These are phyloP conservation scores for Coemansia sp. DNA, from an alignment of 192 early-diverging fungal genomes.

Conservation along the genomic window DNA sequence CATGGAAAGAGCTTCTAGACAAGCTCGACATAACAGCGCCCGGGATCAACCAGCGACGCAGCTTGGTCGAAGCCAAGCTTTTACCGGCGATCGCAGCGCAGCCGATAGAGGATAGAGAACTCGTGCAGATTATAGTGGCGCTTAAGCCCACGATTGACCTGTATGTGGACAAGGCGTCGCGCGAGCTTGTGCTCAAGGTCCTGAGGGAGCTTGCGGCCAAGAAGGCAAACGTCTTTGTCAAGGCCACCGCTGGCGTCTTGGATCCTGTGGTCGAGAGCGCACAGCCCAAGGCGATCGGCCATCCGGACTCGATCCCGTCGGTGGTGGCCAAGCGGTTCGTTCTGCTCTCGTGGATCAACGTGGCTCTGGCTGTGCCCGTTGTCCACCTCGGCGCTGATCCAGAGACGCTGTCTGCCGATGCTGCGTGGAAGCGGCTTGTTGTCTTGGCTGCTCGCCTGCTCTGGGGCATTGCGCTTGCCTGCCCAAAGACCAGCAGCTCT, in stretches of 20 bases:
- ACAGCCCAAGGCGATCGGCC: conserved; percentile 30
- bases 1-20: conserved; percentile 60
- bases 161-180: conserved; percentile 67
- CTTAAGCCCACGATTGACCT: conserved; percentile 61
- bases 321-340: conserved; percentile 60
- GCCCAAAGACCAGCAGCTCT: background rate
- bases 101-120: conserved; percentile 37
- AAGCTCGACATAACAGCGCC: conserved; percentile 52
- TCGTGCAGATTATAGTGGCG: conserved; percentile 49
- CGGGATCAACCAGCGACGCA: conserved; percentile 53
- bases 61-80: conserved; percentile 52
- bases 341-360: conserved; percentile 63
- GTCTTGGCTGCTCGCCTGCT: conserved; percentile 53
- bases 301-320: conserved; percentile 43
- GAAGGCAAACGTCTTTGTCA: conserved; percentile 58
- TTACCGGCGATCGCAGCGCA: conserved; percentile 25
- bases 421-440: conserved; percentile 55
- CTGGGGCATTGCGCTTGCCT: conserved; percentile 59
- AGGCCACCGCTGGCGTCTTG: conserved; percentile 50
- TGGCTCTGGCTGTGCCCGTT: conserved; percentile 41
- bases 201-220: conserved; percentile 57
- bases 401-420: conserved; percentile 51
- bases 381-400: conserved; percentile 52
- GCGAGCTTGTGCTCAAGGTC: conserved; percentile 58
- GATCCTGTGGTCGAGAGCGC: conserved; percentile 53